These are phyloP conservation scores for Tagetes patula DNA, from an alignment of 129 eudicot genomes.

Conservation along the genomic window DNA sequence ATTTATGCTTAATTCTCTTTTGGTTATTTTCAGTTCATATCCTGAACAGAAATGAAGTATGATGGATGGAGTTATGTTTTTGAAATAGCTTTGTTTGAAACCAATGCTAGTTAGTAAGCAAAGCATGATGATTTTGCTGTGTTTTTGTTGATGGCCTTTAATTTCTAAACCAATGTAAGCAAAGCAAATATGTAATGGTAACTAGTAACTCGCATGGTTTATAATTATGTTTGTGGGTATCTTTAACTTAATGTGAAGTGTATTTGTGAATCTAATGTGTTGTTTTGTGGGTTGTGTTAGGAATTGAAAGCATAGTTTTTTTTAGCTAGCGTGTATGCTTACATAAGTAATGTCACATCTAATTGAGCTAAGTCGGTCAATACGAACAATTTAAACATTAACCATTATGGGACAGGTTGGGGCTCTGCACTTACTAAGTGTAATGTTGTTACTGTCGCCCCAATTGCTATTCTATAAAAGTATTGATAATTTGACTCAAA, in stretches of 20 bases:
- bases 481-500: no score
- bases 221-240: not conserved
- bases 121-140: conserved; percentile 16
- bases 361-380: no score
- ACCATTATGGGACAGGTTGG: no score
- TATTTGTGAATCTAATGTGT: not conserved
- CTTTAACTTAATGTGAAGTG: not conserved
- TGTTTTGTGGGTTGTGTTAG: not conserved
- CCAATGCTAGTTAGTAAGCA: conserved; percentile 7
- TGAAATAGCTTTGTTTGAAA: conserved; percentile 4
- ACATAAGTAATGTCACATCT: no score
- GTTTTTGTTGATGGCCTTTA: conserved; percentile 17
- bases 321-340: no score
- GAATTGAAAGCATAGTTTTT: no score
- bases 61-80: conserved; percentile 22
- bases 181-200: conserved; percentile 7
- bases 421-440: no score
- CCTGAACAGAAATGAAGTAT: conserved; percentile 15
- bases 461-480: no score
- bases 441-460: no score
- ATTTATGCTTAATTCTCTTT: not conserved
- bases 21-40: not conserved
- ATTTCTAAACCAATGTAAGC: not conserved
- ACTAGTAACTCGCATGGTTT: conserved; percentile 15
- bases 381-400: no score